Conservation (phyloP, 176 grass and related monocot species). For the Aegilops umbellulata region DNA sequence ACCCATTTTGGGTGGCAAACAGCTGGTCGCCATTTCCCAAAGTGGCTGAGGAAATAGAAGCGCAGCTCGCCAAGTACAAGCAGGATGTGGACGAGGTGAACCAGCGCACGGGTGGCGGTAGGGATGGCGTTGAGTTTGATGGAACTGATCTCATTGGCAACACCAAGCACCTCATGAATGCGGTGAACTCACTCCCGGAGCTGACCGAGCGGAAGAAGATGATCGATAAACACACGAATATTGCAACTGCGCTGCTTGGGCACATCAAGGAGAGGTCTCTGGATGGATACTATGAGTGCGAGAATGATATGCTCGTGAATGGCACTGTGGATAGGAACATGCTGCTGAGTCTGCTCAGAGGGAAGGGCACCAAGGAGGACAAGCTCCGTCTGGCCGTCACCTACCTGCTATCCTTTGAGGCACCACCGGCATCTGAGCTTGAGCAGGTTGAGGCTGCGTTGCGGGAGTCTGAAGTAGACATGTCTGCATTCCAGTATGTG, state of each 20-base stretch:
- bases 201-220: slow-evolving; percentile 88
- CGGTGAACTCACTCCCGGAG: slow-evolving; percentile 89
- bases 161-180: slow-evolving; percentile 91
- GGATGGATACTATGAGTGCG: slow-evolving; percentile 72
- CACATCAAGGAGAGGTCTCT: slow-evolving; percentile 91
- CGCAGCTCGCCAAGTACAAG: slow-evolving; percentile 83
- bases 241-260: slow-evolving; percentile 75
- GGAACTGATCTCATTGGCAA: slow-evolving; percentile 91
- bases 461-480: slow-evolving; percentile 79
- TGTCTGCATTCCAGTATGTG: slow-evolving; percentile 82
- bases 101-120: slow-evolving; percentile 63
- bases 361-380: slow-evolving; percentile 87
- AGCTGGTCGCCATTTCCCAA: slow-evolving; percentile 87
- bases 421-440: slow-evolving; percentile 56
- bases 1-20: slow-evolving; percentile 81
- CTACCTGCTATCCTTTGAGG: slow-evolving; percentile 87
- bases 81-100: slow-evolving; percentile 96
- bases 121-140: slow-evolving; percentile 79
- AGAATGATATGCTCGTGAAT: slow-evolving; percentile 83
- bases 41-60: slow-evolving; percentile 82
- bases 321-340: slow-evolving; percentile 63
- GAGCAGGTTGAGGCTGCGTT: slow-evolving; percentile 74
- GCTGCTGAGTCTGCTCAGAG: slow-evolving; percentile 68
- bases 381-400: slow-evolving; percentile 82
- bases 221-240: slow-evolving; percentile 94